Percentiles rank a stretch among this genome's conserved stretches.
These are phyloP conservation scores for Abrus pulchellus DNA, from an alignment of 306 rosid species.

Conservation along the genomic window DNA sequence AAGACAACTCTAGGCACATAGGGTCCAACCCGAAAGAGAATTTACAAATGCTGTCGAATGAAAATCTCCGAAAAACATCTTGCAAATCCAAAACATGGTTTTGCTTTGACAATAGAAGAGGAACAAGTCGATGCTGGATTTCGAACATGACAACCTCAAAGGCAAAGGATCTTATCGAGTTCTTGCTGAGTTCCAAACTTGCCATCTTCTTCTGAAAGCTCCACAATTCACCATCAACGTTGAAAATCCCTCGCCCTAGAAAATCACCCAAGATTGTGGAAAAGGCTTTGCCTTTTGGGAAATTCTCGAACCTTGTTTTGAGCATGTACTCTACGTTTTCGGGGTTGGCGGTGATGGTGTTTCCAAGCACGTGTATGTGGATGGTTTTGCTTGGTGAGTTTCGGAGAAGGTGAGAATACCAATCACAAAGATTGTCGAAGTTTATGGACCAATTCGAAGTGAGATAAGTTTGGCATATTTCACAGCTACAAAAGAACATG, in stretches of 20 bases:
- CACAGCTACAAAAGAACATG: slow-evolving; percentile 62
- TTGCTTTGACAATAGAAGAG: slow-evolving; percentile 53
- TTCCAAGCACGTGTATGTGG: slow-evolving; percentile 73
- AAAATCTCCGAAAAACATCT: slow-evolving; percentile 74
- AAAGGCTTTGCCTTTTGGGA: slow-evolving; percentile 80
- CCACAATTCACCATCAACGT: slow-evolving; percentile 86
- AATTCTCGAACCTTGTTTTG: slow-evolving; percentile 72
- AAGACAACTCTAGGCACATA: slow-evolving; percentile 64
- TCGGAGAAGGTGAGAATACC: slow-evolving; percentile 74
- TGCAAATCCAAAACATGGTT: slow-evolving; percentile 66
- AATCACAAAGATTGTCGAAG: slow-evolving; percentile 77
- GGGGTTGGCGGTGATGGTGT: slow-evolving; percentile 80
- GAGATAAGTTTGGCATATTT: slow-evolving; percentile 67
- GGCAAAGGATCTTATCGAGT: slow-evolving; percentile 65
- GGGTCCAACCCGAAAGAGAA: slow-evolving; percentile 89
- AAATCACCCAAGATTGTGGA: slow-evolving; percentile 76
- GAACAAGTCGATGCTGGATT: slow-evolving; percentile 66
- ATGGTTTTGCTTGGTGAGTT: slow-evolving; percentile 71
- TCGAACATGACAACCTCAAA: slow-evolving; percentile 71
- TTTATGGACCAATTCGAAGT: slow-evolving; percentile 68
- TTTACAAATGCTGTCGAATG: slow-evolving; percentile 73
- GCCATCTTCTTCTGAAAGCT: slow-evolving; percentile 78
- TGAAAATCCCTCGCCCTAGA: slow-evolving; percentile 83
- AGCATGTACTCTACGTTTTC: slow-evolving; percentile 83
- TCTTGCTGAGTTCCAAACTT: slow-evolving; percentile 59